phyloP scores from a whole-genome alignment of 306 rosid genomes.

The Trichosanthes cucumerina region DNA sequence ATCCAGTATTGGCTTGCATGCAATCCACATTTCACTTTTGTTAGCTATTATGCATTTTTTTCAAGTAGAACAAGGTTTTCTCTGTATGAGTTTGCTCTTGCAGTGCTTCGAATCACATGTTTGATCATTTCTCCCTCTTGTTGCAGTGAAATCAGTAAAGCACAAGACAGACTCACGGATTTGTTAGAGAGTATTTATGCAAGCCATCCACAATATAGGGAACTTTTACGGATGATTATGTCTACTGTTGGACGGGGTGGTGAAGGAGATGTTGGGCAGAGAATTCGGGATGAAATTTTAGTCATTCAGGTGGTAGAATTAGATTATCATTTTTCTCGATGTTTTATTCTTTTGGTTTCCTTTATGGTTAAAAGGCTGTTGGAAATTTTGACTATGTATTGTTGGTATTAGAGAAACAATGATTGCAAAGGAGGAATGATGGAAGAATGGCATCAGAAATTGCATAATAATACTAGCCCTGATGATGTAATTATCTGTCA shows the following conservation, averaged over 20 bases:
- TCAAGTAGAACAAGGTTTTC: neutral
- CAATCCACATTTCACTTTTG: neutral
- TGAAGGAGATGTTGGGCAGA: conserved; percentile 96
- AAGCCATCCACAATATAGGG: conserved; percentile 61
- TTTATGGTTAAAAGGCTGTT: conserved; percentile 16
- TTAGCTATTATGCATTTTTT: neutral
- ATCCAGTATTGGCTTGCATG: neutral
- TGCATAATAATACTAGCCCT: conserved; percentile 97
- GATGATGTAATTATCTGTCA: conserved; percentile 97
- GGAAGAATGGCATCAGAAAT: conserved; percentile 99
- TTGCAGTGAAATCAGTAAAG: conserved; percentile 88
- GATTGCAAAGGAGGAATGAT: conserved; percentile 85
- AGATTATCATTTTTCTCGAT: neutral
- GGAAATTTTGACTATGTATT: conserved; percentile 14
- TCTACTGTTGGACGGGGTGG: conserved; percentile 99
- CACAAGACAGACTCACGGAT: conserved; percentile 93
- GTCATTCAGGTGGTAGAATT: conserved; percentile 63
- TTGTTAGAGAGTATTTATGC: conserved; percentile 62
- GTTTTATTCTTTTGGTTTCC: conserved; percentile 9
- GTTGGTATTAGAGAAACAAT: conserved; percentile 57
- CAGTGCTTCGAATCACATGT: neutral
- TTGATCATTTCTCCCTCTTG: conserved; percentile 8
- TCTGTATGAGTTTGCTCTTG: neutral
- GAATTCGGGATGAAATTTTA: conserved; percentile 96
- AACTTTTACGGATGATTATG: conserved; percentile 77